phyloP scores from a whole-genome alignment of 257 asterid species.

The Cruciata laevipes region DNA sequence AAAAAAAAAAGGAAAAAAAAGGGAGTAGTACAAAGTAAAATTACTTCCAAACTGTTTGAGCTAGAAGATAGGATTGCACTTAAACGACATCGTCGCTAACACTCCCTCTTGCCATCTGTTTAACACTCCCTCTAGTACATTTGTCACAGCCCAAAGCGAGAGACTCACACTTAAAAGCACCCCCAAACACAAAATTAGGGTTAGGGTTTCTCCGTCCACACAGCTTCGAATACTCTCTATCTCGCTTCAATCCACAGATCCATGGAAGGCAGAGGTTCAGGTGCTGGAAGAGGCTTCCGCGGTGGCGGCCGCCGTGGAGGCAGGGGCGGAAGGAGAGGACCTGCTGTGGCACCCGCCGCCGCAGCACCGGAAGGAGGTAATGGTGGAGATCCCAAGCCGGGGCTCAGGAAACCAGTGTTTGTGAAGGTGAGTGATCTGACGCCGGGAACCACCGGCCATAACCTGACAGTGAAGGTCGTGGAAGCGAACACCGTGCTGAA shows the following conservation, averaged over 20 bases:
- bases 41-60: no score
- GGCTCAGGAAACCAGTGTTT: slow-evolving; percentile 68
- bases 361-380: slow-evolving; percentile 5
- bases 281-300: slow-evolving; percentile 16
- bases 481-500: slow-evolving; percentile 52
- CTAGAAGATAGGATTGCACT: no score
- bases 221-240: not conserved
- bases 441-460: slow-evolving; percentile 73
- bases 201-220: slow-evolving; percentile 34
- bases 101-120: not conserved
- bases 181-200: slow-evolving; percentile 26
- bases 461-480: slow-evolving; percentile 53
- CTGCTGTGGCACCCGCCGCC: not conserved
- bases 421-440: slow-evolving; percentile 55
- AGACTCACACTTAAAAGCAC: not conserved
- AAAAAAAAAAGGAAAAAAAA: no score
- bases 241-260: not conserved
- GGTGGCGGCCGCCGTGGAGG: slow-evolving; percentile 23
- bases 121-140: not conserved
- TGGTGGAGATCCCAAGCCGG: slow-evolving; percentile 32
- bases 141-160: slow-evolving; percentile 1
- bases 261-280: slow-evolving; percentile 52
- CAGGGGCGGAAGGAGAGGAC: slow-evolving; percentile 8
- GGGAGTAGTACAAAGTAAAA: no score
- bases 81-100: not conserved